Base-by-base conservation (phyloP, 225 moss, liverwort and hornwort species). In the Pseudoscleropodium purum region DNA sequence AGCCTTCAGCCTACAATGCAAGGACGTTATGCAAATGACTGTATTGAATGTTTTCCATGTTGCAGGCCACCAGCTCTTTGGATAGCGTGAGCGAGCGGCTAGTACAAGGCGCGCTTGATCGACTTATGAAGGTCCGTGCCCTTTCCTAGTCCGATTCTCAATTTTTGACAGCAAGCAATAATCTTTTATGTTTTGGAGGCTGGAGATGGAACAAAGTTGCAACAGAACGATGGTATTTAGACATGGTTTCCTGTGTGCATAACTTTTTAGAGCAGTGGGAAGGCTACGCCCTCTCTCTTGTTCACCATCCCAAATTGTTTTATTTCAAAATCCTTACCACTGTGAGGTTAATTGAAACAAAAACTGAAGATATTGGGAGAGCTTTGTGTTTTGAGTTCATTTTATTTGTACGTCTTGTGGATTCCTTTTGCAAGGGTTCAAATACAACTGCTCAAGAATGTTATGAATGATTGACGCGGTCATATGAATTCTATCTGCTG, bases 31-130 rank as follows among this genome's bases (percentile, higher is more conserved):
- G 57, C 51, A 76, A 82, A 31, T 62, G 47, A 30, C 43, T 37
- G 6, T 75, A 79, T 72, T 84, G 10, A 78, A 64, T n/a, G 31
- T 31, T 51, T 43, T 78, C 43, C 39, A 62, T 84, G 80, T 76
- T 92, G 91, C 96, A 99, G 98, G 99, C 99, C 79, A 99, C 99
- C 29, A 99, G 99, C 85, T 91, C 99, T 75, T 90, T 99, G 76
- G 99, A 99, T 90, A 99, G 97, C 87, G 97, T 99, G 66, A 99
- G 99, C 88, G 99, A 99, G 92, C 95, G 97, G 70, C 95, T 96
- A 45, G 99, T 99, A 26, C 99, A 99, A 91, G 94, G 90, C 80
- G 99, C 97, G 16, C 92, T 97, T 76, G 94, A 97, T 93, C 95
- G 94, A 85, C 94, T 99, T 49, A 99, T 99, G 98, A 97, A 97